A percentile compares a stretch with the other conserved stretches of the same genome.
These are phyloP conservation scores for Zygoascus hellenicus DNA, from an alignment of 1,139 yeast species.

Conservation along the genomic window DNA sequence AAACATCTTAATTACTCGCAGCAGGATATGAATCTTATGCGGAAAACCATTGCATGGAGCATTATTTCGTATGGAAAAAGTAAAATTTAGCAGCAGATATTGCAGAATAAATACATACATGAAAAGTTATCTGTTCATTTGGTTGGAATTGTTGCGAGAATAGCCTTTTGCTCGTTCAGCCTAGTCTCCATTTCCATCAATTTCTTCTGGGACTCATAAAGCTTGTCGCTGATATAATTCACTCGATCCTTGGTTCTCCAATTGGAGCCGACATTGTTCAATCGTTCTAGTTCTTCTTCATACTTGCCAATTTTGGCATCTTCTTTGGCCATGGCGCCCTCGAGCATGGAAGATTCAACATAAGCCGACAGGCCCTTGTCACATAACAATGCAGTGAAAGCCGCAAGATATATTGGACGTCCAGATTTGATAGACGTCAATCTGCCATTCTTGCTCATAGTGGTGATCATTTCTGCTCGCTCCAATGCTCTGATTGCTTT, in stretches of 20 bases:
- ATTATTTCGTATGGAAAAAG: conserved; percentile 16
- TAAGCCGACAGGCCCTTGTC: conserved; percentile 54
- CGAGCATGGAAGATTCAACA: conserved; percentile 59
- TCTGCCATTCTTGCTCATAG: conserved; percentile 70
- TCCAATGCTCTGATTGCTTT: conserved; percentile 65
- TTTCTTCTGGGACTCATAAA: conserved; percentile 39
- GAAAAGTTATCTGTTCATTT: background rate
- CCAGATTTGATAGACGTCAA: conserved; percentile 65
- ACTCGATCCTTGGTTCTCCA: conserved; percentile 54
- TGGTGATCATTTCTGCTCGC: conserved; percentile 66
- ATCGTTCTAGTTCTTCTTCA: conserved; percentile 65
- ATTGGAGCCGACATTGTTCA: conserved; percentile 44
- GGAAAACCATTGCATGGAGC: conserved; percentile 66
- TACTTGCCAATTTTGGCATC: conserved; percentile 54
- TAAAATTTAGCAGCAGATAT: no score
- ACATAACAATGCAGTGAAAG: conserved; percentile 58
- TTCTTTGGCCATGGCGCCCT: conserved; percentile 52
- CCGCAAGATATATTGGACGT: conserved; percentile 77
- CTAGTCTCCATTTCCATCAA: conserved; percentile 43
- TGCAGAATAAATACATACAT: background rate
- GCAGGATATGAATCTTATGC: conserved; percentile 60
- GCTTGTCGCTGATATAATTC: conserved; percentile 59
- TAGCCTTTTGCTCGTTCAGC: conserved; percentile 22
- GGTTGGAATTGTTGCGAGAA: conserved; percentile 11
- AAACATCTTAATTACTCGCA: conserved; percentile 53